Evolutionary conservation across 2,329 filamentous ascomycete species (phyloP).

Genomic region (Arthrobotrys conoides): DNA sequence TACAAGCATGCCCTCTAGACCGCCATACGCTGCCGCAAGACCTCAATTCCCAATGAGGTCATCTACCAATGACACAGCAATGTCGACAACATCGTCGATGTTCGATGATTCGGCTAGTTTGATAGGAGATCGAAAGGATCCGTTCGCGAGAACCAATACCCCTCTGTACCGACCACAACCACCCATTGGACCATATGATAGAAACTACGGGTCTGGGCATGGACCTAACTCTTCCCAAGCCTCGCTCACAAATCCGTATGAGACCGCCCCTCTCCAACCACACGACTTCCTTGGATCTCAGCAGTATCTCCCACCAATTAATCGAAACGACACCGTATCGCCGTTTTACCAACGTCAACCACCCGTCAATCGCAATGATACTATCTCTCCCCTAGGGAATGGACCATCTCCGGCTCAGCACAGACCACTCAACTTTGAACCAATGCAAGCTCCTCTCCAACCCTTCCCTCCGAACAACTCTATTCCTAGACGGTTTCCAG

Average conservation of each 20-base stretch:
- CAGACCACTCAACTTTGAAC: slow-evolving; percentile 38
- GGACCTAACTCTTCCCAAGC: slow-evolving; percentile 44
- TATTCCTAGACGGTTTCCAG: slow-evolving; percentile 42
- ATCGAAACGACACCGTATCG: slow-evolving; percentile 51
- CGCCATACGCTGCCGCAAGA: slow-evolving; percentile 47
- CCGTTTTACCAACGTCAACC: slow-evolving; percentile 53
- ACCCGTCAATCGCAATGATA: slow-evolving; percentile 50
- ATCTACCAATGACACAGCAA: slow-evolving; percentile 27
- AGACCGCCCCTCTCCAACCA: slow-evolving; percentile 47
- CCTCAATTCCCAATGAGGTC: slow-evolving; percentile 43
- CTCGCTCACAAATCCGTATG: slow-evolving; percentile 57
- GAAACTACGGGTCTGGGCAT: slow-evolving; percentile 24
- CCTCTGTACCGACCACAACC: slow-evolving; percentile 49
- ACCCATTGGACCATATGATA: slow-evolving; percentile 45
- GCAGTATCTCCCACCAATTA: slow-evolving; percentile 39
- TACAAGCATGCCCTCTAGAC: slow-evolving; percentile 47
- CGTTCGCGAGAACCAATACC: slow-evolving; percentile 50
- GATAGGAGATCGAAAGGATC: slow-evolving; percentile 44
- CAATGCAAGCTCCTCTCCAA: slow-evolving; percentile 35
- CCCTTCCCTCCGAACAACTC: slow-evolving; percentile 25
- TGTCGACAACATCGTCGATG: slow-evolving; percentile 31
- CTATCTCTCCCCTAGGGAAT: slow-evolving; percentile 37
- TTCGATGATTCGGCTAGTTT: slow-evolving; percentile 44
- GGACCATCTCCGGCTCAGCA: slow-evolving; percentile 34
- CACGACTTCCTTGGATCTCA: slow-evolving; percentile 54